These are phyloP conservation scores for Bassia scoparia DNA, from an alignment of 148 eudicot species.

Conservation along the genomic window DNA sequence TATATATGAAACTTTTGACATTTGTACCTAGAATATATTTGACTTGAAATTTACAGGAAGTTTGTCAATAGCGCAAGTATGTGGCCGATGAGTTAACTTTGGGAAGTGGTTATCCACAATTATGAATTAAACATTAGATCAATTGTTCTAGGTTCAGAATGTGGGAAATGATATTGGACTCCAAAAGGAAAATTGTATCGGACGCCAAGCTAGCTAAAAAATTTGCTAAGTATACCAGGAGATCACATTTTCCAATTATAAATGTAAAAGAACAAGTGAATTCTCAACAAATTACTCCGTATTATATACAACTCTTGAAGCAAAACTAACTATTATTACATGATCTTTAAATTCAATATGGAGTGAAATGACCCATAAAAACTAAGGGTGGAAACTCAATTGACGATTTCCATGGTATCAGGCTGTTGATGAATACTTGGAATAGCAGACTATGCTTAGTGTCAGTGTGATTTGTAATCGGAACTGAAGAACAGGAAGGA, in stretches of 20 bases:
- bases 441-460: background rate
- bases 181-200: no score
- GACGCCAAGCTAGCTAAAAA: no score
- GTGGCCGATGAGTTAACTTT: no score
- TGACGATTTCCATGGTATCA: conserved; percentile 14
- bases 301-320: background rate
- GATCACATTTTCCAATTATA: background rate
- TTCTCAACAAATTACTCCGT: background rate
- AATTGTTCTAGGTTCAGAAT: no score
- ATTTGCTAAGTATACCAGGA: no score
- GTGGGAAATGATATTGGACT: no score
- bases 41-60: no score
- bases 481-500: background rate
- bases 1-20: no score
- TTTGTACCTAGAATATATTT: no score
- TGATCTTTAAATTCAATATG: conserved; percentile 1
- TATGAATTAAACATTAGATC: no score
- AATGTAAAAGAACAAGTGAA: background rate
- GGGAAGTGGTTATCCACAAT: no score
- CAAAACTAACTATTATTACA: conserved; percentile 15
- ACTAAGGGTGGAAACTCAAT: conserved; percentile 22
- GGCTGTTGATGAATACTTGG: conserved; percentile 22
- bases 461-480: conserved; percentile 14
- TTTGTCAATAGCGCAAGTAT: no score
- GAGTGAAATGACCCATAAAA: conserved; percentile 20